Base-by-base conservation (phyloP, 2,329 filamentous ascomycete genomes). In the Monosporascus cannonballus region DNA sequence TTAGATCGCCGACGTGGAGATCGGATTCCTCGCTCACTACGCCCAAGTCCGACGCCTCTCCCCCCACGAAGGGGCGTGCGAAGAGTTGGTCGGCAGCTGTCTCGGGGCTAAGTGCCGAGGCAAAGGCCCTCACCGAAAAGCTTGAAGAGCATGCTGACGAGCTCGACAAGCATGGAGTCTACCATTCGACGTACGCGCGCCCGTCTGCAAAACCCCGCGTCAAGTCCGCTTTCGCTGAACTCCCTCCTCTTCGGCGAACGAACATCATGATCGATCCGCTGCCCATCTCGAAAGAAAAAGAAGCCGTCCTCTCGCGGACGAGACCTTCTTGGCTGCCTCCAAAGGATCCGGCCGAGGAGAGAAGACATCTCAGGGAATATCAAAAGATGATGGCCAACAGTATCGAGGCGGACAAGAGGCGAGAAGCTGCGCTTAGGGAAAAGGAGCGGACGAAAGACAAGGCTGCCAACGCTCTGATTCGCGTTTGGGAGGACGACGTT, bases 281-380 rank as follows among this genome's bases (percentile, higher is more conserved):
- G 37, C 89, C 89, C 17, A 84, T 92, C 27, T 93, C 89, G 46
- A 91, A 89, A 68, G 89, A 94, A 70, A 94, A 94, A 67, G 88
- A 93, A 64, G 89, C 89, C 3, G 88, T 92, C 2, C 75, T 94
- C 22, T 90, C 87, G 24, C 79, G 90, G 18, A 94, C 89, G 2
- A 79, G 89, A 38, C 89, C 89, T 0, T 91, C 87, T 1, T 94
- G 90, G 90, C 75, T 94, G 2, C 89, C 90, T 1, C 89, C 89
- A 1, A 94, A 94, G 71, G 85, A 94, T 59, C 92, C 90, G 2
- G 88, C 88, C 51, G 94, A 99, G 69, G 94, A 99, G 73, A 89
- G 83, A 67, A 86, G 86, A 60, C 94, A 99, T 69, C 68, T 99
- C 59, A 91, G 83, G 64, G 85, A 94, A 67, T 94, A 92, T 66